phyloP scores from a whole-genome alignment of 73 alveolate genomes.

The Tetrahymena elliotti region DNA sequence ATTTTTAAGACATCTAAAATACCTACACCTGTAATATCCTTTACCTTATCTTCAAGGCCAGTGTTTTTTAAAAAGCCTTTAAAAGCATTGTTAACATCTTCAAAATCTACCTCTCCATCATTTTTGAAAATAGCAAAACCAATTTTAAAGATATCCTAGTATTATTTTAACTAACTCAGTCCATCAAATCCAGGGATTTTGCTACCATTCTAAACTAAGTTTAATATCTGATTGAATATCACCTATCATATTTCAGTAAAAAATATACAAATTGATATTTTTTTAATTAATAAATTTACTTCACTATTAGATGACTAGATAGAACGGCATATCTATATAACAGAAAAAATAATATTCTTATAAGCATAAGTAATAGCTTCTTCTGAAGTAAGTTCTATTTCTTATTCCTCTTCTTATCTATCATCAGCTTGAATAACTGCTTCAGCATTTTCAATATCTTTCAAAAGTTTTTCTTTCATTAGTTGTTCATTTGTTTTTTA shows the following conservation, averaged over 20 bases:
- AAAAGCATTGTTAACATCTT: background rate
- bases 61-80: background rate
- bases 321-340: background rate
- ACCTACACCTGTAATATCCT: background rate
- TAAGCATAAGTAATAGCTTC: background rate
- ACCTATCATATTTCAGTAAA: background rate
- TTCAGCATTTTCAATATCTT: background rate
- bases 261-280: background rate
- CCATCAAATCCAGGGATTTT: background rate
- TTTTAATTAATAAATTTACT: background rate
- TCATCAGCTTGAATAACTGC: background rate
- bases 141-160: background rate
- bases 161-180: background rate
- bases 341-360: background rate
- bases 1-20: background rate
- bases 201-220: background rate
- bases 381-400: background rate
- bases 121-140: background rate
- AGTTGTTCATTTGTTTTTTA: background rate
- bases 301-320: background rate
- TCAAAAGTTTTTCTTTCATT: background rate
- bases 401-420: background rate
- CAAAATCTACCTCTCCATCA: background rate
- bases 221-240: background rate
- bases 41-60: background rate